Evolutionary conservation across 148 eudicot genomes (phyloP).

Genomic region (Rhododendron ferrugineum): DNA sequence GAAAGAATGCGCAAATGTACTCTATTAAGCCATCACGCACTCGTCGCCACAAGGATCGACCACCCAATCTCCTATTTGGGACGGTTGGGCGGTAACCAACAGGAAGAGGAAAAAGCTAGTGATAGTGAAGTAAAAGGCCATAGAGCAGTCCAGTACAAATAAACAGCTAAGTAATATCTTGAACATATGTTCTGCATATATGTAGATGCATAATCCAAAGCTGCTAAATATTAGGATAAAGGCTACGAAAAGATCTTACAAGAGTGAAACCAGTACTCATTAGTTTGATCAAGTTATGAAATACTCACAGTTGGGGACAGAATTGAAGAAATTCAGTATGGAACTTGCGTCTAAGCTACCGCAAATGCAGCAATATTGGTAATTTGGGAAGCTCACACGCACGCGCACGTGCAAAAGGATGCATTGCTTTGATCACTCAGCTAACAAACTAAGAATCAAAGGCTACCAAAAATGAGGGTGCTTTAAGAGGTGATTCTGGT

Average conservation of each 20-base stretch:
- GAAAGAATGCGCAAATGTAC: too few species aligned
- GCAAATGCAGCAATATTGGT: neutral
- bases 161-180: neutral
- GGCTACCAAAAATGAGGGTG: neutral
- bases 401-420: neutral
- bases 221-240: neutral
- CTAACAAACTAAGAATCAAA: neutral
- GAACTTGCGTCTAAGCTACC: neutral
- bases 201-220: neutral
- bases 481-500: neutral
- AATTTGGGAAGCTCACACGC: neutral
- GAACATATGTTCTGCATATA: neutral
- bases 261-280: neutral
- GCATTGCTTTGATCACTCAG: neutral
- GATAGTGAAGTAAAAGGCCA: neutral
- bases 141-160: neutral
- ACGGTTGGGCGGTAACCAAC: too few species aligned
- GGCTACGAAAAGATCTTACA: neutral
- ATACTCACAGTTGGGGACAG: neutral
- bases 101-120: neutral
- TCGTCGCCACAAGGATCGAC: too few species aligned
- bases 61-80: too few species aligned
- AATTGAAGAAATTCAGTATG: neutral
- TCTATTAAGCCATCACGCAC: too few species aligned
- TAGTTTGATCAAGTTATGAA: neutral